Conservation (phyloP, 345 rosid genomes). For the Lumnitzera racemosa region DNA sequence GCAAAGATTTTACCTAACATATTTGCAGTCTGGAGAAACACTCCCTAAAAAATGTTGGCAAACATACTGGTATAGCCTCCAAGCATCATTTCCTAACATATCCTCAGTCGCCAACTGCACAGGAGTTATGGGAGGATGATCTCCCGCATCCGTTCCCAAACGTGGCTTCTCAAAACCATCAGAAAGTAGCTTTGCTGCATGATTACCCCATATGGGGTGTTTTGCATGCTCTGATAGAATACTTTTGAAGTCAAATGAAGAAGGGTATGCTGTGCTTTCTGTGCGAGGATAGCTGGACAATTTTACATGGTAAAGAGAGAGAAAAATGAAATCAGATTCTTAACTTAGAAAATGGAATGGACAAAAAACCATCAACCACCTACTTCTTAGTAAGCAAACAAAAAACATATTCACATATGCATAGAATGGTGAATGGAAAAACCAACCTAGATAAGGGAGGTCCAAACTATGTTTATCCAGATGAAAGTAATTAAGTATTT, state of each 20-base stretch:
- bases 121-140: conserved; percentile 98
- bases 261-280: conserved; percentile 93
- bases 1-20: conserved; percentile 39
- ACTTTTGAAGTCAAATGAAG: conserved; percentile 81
- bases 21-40: conserved; percentile 89
- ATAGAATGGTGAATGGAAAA: conserved; percentile 1
- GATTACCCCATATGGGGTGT: conserved; percentile 52
- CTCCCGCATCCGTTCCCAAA: conserved; percentile 88
- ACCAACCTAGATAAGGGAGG: neutral
- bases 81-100: conserved; percentile 70
- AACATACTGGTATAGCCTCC: conserved; percentile 87
- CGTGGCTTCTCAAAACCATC: conserved; percentile 65
- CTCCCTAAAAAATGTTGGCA: conserved; percentile 95
- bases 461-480: no score
- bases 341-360: neutral
- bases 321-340: neutral
- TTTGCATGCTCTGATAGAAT: conserved; percentile 56
- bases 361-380: neutral
- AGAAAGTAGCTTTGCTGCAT: conserved; percentile 46
- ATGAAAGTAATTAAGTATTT: neutral
- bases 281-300: conserved; percentile 81
- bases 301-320: neutral
- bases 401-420: neutral
- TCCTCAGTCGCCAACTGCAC: conserved; percentile 70
- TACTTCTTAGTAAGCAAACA: no score